Percentiles rank a stretch among this genome's conserved stretches.
Conservation (phyloP, 2,329 filamentous ascomycete species). For the Fusarium circinatum region DNA sequence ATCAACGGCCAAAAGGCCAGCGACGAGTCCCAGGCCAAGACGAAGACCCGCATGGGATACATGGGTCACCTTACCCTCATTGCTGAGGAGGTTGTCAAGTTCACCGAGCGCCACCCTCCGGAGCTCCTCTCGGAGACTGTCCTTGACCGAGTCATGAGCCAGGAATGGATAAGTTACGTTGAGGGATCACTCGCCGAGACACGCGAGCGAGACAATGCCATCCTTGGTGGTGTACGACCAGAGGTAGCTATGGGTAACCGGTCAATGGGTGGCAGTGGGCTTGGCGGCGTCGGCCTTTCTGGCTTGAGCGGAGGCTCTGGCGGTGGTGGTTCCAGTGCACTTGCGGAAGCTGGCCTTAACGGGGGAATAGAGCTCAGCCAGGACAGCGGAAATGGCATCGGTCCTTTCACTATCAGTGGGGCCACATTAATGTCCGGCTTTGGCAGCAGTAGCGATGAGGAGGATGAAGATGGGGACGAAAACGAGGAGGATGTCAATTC, state of each 20-base stretch:
- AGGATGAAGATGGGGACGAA: slow-evolving; percentile 93
- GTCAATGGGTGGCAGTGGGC: slow-evolving; percentile 61
- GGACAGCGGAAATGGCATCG: slow-evolving; percentile 73
- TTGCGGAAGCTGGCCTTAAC: slow-evolving; percentile 84
- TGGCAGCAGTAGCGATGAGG: slow-evolving; percentile 93
- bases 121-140: slow-evolving; percentile 87
- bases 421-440: slow-evolving; percentile 88
- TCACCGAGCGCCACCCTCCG: slow-evolving; percentile 91
- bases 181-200: slow-evolving; percentile 94
- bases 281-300: slow-evolving; percentile 61
- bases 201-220: slow-evolving; percentile 96
- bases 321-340: slow-evolving; percentile 68
- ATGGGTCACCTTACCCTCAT: slow-evolving; percentile 98
- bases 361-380: slow-evolving; percentile 76
- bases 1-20: slow-evolving; percentile 89
- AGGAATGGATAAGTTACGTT: slow-evolving; percentile 93
- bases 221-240: slow-evolving; percentile 91
- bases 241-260: slow-evolving; percentile 88
- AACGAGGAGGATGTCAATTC: slow-evolving; percentile 79
- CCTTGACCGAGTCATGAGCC: slow-evolving; percentile 87
- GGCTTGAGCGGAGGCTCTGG: slow-evolving; percentile 53
- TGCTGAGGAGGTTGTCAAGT: slow-evolving; percentile 98
- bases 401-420: slow-evolving; percentile 76
- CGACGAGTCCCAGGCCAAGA: slow-evolving; percentile 84
- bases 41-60: slow-evolving; percentile 92